A percentile compares a stretch with the other conserved stretches of the same genome.
These are phyloP conservation scores for Reutealis trisperma DNA, from an alignment of 345 rosid species.

Conservation along the genomic window DNA sequence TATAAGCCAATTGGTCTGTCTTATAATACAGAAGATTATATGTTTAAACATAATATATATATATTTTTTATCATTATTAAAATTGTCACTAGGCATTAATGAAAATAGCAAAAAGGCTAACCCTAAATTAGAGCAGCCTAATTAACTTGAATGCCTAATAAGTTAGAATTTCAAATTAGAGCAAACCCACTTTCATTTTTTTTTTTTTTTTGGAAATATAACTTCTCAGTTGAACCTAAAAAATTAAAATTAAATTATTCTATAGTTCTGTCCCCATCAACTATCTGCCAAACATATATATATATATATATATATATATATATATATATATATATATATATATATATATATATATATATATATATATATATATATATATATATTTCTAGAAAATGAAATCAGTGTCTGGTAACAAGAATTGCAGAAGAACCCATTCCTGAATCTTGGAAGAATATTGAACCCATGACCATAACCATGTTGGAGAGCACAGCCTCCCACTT, in stretches of 20 bases:
- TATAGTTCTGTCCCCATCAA: slow-evolving; percentile 1
- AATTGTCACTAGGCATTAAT: too few species aligned
- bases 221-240: neutral
- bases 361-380: neutral
- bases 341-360: neutral
- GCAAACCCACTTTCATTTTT: too few species aligned
- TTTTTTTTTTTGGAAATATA: too few species aligned
- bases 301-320: neutral
- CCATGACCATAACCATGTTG: slow-evolving; percentile 48
- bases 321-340: neutral
- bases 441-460: slow-evolving; percentile 22
- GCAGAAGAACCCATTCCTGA: slow-evolving; percentile 32
- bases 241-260: neutral
- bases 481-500: slow-evolving; percentile 37
- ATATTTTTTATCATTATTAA: too few species aligned
- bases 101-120: too few species aligned
- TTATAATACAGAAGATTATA: too few species aligned
- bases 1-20: too few species aligned
- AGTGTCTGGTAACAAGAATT: slow-evolving; percentile 30
- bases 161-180: too few species aligned
- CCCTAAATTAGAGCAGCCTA: too few species aligned
- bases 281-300: slow-evolving; percentile 14
- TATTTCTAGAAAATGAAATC: neutral
- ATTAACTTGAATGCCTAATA: too few species aligned
- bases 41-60: too few species aligned